Evolutionary conservation across 805 yeast genomes (phyloP), one percentile per base, ranked within the genome.

Genomic region (Wickerhamiella kurtzmanii): DNA sequence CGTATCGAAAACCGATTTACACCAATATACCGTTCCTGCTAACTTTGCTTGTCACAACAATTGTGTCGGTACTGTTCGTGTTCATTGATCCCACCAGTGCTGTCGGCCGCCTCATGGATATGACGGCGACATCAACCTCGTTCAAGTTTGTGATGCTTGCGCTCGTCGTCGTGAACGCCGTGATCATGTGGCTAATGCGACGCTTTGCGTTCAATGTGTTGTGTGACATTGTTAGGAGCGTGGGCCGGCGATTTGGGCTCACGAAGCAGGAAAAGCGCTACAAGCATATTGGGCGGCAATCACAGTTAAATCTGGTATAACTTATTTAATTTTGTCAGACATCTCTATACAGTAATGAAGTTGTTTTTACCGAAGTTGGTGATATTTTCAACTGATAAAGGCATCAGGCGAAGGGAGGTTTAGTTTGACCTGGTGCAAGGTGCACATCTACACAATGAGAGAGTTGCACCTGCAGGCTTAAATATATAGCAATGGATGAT

Each of bases 1-100:
- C 99, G 18, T 92, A 86, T 63, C 72, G 98, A 48, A 81, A 84
- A 58, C 79, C 88, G 1, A 75, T 80, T 55, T 62, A 66, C 22
- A 70, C 77, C 51, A 92, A 69, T 53, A 44, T 53, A 9, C 94
- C 94, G 4, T 89, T 87, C 60, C 67, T 92, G 44, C 37, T 68
- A 1, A 85, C 87, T 44, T 69, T 83, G 38, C 52, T 67, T 0
- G 49, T 67, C 1, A 74, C 94, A 0, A 47, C 73, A 0, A 43
- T 68, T 3, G 49, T 78, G 8, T 79, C 89, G 15, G 50, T 71
- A 0, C 45, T 62, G 2, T 64, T 86, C 53, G 80, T 88, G 76
- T 54, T 62, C 20, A 19, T 59, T 3, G 65, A 72, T 43, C 71
- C 76, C 2, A 68, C 70, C 11, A 67, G 79, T 0, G 61, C 69